Base-by-base conservation (phyloP, 192 early-diverging fungal species). In the Chytriomyces confervae region DNA sequence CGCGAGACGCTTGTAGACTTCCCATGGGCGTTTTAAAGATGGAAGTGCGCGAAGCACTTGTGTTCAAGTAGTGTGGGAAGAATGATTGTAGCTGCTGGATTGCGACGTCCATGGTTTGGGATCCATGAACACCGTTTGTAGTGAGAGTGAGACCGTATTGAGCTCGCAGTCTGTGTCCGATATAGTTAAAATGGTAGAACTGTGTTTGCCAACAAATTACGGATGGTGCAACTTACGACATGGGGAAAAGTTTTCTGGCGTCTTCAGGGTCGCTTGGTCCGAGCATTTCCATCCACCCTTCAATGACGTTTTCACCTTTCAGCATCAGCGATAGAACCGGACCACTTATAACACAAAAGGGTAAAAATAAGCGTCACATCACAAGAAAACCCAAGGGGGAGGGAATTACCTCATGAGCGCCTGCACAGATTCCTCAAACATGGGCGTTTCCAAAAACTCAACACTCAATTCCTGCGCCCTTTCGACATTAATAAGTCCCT, bases 91-190 rank as follows among this genome's bases (percentile, higher is more conserved):
- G 75, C 47, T 88, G 85, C n/a, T 82, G 83, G n/a, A 73, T 66
- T 9, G 90, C 89, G 36, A 73, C 69, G n/a, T 82, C 79, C 50
- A 79, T 29, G 16, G 80, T 73, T 70, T 84, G 84, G 24, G 87
- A 84, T 18, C 86, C 88, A 72, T 91, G 90, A 16, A 90, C 81
- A 62, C 77, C 86, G 74, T 90, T 90, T 44, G 72, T 79, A 53
- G 83, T 71, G 1, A 67, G 57, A 73, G 89, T 83, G 36, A 82
- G 79, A 10, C 89, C 89, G 77, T 77, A 90, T 13, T 88, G 50
- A 6, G 89, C 89, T 9, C 88, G 83, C 43, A 90, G 76, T 29
- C 84, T 86, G 46, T 18, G 20, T 50, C n/a, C 27, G 27, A 8
- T 18, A 43, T 18, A 2, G 23, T 53, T 64, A 36, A 67, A 48